Evolutionary conservation across 306 rosid genomes (phyloP), one percentile per base, ranked within the genome.

Genomic region (Astragalus membranaceus): DNA sequence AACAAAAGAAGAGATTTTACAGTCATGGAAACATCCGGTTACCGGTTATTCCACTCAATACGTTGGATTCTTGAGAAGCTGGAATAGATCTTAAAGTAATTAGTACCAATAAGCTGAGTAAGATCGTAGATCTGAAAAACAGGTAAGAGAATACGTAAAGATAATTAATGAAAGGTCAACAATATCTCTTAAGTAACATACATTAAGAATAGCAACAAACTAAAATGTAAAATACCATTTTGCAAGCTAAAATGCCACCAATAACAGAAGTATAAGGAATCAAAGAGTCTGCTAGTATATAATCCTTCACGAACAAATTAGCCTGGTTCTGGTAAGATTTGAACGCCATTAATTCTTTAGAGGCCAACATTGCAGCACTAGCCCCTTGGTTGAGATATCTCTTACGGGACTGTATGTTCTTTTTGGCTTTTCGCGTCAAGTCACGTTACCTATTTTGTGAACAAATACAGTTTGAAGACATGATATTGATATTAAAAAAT

Each of bases 41-140:
- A 92, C 98, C 96, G 82, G 85, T 85, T 89, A 75, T 88, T 89
- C 98, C 98, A 92, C 80, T 92, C 95, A 57, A 69, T 59, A 13
- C 90, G 88, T 70, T 88, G 96, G 51, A 85, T 16, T 76, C 71
- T 83, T 44, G 96, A 75, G 58, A 92, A 90, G 70, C 77, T 83
- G 5, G 92, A 79, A 80, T 89, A 85, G 82, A 84, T 85, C 89
- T 86, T 92, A 59, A 89, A 89, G 80, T 80, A 84, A 59, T 75
- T 54, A 30, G 82, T 72, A 41, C 98, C 83, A 59, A 87, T 42
- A 67, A 77, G 67, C 70, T 86, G 91, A 59, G 84, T 83, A 52
- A 88, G 81, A 67, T 83, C 89, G 55, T 86, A 86, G 13, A 92
- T 76, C 98, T 92, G 74, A 50, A 71, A 59, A 79, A 23, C 13